These are phyloP conservation scores for Xylariaceae sp. DNA, from an alignment of 2,329 filamentous ascomycete species.

Conservation along the genomic window DNA sequence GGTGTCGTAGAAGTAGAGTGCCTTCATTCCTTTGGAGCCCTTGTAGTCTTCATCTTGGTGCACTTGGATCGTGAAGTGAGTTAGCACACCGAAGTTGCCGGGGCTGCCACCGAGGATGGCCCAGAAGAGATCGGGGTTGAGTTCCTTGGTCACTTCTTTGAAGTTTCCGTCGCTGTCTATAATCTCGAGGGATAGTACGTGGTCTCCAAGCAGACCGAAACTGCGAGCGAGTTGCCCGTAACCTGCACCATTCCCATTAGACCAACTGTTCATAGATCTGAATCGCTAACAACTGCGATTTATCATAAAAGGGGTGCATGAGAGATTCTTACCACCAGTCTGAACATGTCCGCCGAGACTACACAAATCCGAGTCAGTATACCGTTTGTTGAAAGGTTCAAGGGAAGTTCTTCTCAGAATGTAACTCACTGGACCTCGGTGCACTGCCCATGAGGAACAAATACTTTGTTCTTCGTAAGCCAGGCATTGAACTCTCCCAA, in stretches of 20 bases:
- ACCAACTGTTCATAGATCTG: not conserved
- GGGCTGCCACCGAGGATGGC: slow-evolving; percentile 53
- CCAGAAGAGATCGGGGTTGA: slow-evolving; percentile 55
- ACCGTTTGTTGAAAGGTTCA: not conserved
- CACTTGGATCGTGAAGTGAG: slow-evolving; percentile 47
- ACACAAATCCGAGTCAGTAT: slow-evolving; percentile 1
- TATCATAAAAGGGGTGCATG: not conserved
- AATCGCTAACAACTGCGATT: not conserved
- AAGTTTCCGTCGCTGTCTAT: slow-evolving; percentile 43
- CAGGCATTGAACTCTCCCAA: slow-evolving; percentile 41
- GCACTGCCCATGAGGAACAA: slow-evolving; percentile 44
- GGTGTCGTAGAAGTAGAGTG: slow-evolving; percentile 38
- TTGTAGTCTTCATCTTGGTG: slow-evolving; percentile 36
- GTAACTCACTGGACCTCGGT: slow-evolving; percentile 35
- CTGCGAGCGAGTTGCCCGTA: slow-evolving; percentile 43
- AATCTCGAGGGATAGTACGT: slow-evolving; percentile 44
- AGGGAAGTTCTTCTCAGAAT: no score
- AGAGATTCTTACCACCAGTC: slow-evolving; percentile 36
- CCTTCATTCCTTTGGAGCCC: slow-evolving; percentile 40
- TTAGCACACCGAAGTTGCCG: slow-evolving; percentile 53
- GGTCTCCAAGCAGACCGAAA: slow-evolving; percentile 51
- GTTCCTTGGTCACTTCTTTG: slow-evolving; percentile 41
- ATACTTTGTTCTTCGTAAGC: slow-evolving; percentile 37
- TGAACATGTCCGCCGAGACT: slow-evolving; percentile 43
- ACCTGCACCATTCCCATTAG: slow-evolving; percentile 16